phyloP scores from a whole-genome alignment of 2,329 filamentous ascomycete genomes.

The Ophiostoma sp. region DNA sequence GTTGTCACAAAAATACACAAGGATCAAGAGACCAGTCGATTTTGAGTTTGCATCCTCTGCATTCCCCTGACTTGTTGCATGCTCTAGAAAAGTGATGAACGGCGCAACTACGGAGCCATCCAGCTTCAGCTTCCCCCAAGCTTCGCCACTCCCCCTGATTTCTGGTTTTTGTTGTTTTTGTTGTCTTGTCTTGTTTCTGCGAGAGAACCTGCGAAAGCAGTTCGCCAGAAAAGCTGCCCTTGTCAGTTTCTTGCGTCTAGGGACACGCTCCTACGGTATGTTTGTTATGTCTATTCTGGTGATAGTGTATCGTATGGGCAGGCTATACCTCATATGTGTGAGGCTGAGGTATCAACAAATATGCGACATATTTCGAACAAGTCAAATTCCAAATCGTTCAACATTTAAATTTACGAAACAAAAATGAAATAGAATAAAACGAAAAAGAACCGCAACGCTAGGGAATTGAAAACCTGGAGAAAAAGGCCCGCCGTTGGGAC shows the following conservation, averaged over 20 bases:
- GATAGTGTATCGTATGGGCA: neutral
- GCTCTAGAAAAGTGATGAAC: neutral
- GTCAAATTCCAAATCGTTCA: neutral
- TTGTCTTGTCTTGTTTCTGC: neutral
- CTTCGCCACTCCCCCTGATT: conserved; percentile 5
- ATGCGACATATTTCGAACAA: neutral
- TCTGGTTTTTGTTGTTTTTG: neutral
- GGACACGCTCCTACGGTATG: neutral
- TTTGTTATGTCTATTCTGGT: neutral
- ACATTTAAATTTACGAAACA: neutral
- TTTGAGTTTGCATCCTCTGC: neutral
- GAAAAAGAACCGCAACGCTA: neutral
- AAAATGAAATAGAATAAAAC: neutral
- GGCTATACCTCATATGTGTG: neutral
- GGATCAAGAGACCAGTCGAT: neutral
- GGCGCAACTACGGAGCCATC: conserved; percentile 8
- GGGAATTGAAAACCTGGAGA: neutral
- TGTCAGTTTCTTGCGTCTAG: neutral
- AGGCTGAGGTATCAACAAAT: neutral
- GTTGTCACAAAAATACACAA: neutral
- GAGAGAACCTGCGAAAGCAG: neutral
- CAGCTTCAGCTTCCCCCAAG: neutral
- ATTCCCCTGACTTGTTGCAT: neutral
- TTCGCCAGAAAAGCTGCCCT: neutral
- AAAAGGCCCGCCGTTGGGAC: neutral